Conservation (phyloP, 2,329 filamentous ascomycete genomes). For the Aureobasidium musti region DNA sequence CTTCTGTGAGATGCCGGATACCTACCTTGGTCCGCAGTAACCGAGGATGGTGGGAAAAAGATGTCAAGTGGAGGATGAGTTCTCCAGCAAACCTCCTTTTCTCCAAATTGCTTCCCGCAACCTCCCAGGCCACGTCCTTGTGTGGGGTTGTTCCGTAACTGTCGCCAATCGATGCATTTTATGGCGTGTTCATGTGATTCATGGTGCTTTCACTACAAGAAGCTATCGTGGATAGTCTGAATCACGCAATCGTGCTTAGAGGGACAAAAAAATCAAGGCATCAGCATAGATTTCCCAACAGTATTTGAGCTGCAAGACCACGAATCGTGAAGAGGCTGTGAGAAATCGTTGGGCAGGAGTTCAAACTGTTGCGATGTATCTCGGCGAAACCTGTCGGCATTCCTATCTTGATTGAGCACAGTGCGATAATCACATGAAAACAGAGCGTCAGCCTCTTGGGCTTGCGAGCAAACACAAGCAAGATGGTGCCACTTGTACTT, state of each 20-base stretch:
- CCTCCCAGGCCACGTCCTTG: conserved; percentile 1
- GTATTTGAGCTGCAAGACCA: conserved; percentile 1
- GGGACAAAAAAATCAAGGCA: not conserved
- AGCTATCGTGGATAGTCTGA: not conserved
- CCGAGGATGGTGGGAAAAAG: not conserved
- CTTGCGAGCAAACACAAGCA: not conserved
- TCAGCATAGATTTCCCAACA: conserved; percentile 16
- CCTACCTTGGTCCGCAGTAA: not conserved
- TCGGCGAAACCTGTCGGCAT: conserved; percentile 11
- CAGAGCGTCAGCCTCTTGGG: not conserved
- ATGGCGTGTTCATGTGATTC: conserved; percentile 1
- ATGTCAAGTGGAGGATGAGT: not conserved
- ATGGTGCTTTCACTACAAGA: not conserved
- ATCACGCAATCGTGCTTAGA: conserved; percentile 18
- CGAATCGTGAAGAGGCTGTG: conserved; percentile 12
- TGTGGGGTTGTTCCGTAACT: conserved; percentile 14
- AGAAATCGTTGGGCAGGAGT: conserved; percentile 13
- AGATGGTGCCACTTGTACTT: not conserved
- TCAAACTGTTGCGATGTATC: conserved; percentile 13
- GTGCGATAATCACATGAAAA: conserved; percentile 12
- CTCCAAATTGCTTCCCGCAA: conserved; percentile 23
- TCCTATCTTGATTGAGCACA: conserved; percentile 11
- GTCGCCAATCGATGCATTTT: not conserved
- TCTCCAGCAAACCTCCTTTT: not conserved
- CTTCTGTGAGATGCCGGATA: not conserved